Conservation (phyloP, 1,139 yeast species). For the Candida labiduridarum region DNA sequence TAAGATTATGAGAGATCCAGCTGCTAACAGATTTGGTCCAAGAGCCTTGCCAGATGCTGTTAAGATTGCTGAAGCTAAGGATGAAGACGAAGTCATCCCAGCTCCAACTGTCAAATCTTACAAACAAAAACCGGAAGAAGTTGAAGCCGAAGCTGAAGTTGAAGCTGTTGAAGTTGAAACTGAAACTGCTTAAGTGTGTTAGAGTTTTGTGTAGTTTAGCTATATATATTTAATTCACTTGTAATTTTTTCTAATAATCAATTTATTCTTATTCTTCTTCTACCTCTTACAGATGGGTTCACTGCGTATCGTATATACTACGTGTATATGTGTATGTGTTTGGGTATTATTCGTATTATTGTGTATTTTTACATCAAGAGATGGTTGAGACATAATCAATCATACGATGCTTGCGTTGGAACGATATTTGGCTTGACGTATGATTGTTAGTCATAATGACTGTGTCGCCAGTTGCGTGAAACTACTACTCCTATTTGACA, state of each 20-base stretch:
- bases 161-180: constrained; percentile 31
- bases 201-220: constrained; percentile 5
- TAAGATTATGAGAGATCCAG: constrained; percentile 99
- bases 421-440: not conserved
- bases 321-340: no score
- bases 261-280: not conserved
- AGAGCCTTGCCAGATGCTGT: constrained; percentile 93
- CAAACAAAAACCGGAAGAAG: constrained; percentile 40
- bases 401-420: not conserved
- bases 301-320: no score
- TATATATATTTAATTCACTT: constrained; percentile 6
- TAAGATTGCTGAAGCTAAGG: constrained; percentile 95
- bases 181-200: constrained; percentile 29
- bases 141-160: constrained; percentile 36
- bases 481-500: no score
- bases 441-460: not conserved
- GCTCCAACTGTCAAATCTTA: constrained; percentile 85
- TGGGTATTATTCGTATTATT: not conserved
- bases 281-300: no score
- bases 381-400: not conserved
- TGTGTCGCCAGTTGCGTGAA: not conserved
- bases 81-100: constrained; percentile 77
- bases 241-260: not conserved
- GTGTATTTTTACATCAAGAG: not conserved
- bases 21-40: constrained; percentile 88